Evolutionary conservation across 306 rosid species (phyloP).

Genomic region (Urtica urens): DNA sequence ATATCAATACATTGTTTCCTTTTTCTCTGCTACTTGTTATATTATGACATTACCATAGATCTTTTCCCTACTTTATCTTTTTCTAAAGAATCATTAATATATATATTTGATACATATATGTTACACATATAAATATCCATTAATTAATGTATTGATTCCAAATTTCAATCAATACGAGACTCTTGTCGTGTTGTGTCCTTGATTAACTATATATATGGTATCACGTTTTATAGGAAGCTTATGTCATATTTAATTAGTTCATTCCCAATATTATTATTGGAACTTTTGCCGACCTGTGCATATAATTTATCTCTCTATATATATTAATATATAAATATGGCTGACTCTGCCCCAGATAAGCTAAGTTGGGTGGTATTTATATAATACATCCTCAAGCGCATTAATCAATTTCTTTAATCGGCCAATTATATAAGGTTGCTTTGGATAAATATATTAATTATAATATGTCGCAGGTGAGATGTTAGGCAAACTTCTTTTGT

Average conservation of each 20-base stretch:
- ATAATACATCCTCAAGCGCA: not conserved
- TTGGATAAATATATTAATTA: too few relatives aligned
- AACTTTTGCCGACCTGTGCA: constrained; percentile 5
- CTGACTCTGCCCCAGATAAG: not conserved
- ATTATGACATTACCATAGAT: not conserved
- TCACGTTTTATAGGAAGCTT: too few relatives aligned
- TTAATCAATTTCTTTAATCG: not conserved
- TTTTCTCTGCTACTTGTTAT: not conserved
- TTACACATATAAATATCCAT: not conserved
- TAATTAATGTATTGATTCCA: not conserved
- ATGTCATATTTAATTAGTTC: too few relatives aligned
- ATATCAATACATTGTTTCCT: not conserved
- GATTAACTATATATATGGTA: not conserved
- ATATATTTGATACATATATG: not conserved
- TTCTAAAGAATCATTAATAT: not conserved
- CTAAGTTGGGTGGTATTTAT: not conserved
- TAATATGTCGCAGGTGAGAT: not conserved
- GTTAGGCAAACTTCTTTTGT: not conserved
- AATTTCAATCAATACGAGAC: constrained; percentile 2
- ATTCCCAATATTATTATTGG: constrained; percentile 4
- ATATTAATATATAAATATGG: not conserved
- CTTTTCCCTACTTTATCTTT: not conserved
- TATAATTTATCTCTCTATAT: not conserved
- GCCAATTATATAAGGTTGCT: too few relatives aligned
- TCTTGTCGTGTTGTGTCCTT: constrained; percentile 8